Conservation (phyloP, 2,329 filamentous ascomycete genomes). For the Arthrobotrys musiformis region DNA sequence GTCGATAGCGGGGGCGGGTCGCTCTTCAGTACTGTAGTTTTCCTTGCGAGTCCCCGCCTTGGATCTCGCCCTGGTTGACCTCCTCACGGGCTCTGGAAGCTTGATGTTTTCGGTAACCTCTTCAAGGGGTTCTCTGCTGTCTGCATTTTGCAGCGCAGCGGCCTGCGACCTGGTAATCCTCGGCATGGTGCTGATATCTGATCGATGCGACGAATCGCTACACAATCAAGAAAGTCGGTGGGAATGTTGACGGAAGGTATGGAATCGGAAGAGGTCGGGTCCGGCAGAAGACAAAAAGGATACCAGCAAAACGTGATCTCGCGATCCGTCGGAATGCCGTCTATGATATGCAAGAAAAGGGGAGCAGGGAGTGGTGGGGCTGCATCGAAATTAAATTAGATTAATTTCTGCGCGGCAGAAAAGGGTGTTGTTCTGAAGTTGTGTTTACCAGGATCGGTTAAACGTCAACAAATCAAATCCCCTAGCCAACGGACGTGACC, state of each 20-base stretch:
- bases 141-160: constrained; percentile 27
- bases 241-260: neutral
- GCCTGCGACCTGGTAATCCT: constrained; percentile 42
- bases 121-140: constrained; percentile 38
- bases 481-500: constrained; percentile 14
- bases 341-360: constrained; percentile 31
- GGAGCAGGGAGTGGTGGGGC: constrained; percentile 8
- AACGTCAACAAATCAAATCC: constrained; percentile 22
- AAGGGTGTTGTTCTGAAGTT: constrained; percentile 15
- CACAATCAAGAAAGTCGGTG: neutral
- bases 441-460: constrained; percentile 14
- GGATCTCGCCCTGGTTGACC: constrained; percentile 30
- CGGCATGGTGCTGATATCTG: constrained; percentile 33
- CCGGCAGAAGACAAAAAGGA: neutral
- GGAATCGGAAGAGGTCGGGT: neutral
- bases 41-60: constrained; percentile 42
- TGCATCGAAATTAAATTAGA: constrained; percentile 31
- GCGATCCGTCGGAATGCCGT: constrained; percentile 1
- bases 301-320: constrained; percentile 24
- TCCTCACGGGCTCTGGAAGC: constrained; percentile 4
- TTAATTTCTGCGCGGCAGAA: constrained; percentile 15
- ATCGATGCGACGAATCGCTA: constrained; percentile 17
- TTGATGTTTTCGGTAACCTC: constrained; percentile 40
- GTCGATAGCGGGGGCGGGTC: neutral
- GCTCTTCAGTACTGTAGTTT: constrained; percentile 24